Evolutionary conservation across 495 filamentous ascomycete species (phyloP).

Genomic region (Penicillium waksmanii): DNA sequence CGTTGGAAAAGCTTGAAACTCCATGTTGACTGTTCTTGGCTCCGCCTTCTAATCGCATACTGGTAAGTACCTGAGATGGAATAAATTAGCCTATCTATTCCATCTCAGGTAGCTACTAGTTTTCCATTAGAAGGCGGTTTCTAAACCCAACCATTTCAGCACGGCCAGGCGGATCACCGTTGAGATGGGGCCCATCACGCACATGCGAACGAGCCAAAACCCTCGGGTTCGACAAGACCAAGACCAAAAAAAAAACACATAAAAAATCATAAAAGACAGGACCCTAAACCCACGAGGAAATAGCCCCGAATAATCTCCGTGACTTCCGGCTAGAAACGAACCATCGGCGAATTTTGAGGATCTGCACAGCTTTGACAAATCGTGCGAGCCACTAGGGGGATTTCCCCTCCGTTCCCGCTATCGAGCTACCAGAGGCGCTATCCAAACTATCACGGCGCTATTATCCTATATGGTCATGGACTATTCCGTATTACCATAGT

Average conservation of each 20-base stretch:
- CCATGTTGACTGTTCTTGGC: too few species aligned
- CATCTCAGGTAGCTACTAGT: too few species aligned
- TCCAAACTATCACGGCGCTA: slow-evolving; percentile 2
- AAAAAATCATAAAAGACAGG: not conserved
- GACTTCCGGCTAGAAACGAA: slow-evolving; percentile 2
- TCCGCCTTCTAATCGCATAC: too few species aligned
- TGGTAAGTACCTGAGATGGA: too few species aligned
- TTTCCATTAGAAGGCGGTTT: too few species aligned
- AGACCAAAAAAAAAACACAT: not conserved
- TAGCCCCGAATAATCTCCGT: slow-evolving; percentile 31
- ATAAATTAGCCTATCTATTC: too few species aligned
- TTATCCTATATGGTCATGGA: not conserved
- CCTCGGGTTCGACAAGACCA: slow-evolving; percentile 7
- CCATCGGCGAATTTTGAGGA: slow-evolving; percentile 27
- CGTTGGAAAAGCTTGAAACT: too few species aligned
- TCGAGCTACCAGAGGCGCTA: slow-evolving; percentile 5
- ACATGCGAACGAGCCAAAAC: slow-evolving; percentile 7
- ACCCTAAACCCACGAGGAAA: slow-evolving; percentile 14
- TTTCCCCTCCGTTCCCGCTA: slow-evolving; percentile 5
- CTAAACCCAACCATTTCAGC: slow-evolving; percentile 4
- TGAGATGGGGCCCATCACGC: slow-evolving; percentile 10
- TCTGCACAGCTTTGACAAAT: slow-evolving; percentile 17
- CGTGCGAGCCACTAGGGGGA: slow-evolving; percentile 8
- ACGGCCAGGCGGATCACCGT: slow-evolving; percentile 8
- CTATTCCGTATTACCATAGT: not conserved